Conservation (phyloP, 768 basidiomycete genomes). For the Kwoniella mangroviensis region DNA sequence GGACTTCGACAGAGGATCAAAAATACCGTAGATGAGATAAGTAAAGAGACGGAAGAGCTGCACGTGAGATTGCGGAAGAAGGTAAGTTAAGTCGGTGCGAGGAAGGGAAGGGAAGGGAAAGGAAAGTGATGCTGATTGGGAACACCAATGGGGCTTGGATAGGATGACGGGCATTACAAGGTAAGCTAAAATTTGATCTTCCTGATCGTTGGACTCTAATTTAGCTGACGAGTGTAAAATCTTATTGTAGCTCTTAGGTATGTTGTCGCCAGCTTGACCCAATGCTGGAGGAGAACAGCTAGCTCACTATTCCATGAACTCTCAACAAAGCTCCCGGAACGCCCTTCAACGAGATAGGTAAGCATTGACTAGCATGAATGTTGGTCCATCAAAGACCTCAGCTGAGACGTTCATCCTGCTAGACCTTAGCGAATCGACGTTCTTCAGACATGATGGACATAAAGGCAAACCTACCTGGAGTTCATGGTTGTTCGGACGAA, state of each 20-base stretch:
- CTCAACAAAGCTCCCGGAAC: constrained; percentile 52
- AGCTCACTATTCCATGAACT: not conserved
- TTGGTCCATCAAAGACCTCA: not conserved
- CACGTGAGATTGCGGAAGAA: constrained; percentile 44
- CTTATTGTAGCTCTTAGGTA: constrained; percentile 32
- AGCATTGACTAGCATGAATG: not conserved
- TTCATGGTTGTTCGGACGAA: constrained; percentile 51
- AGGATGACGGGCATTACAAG: constrained; percentile 44
- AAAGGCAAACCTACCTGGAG: constrained; percentile 32
- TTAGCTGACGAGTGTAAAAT: constrained; percentile 6
- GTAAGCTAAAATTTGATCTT: too few species aligned
- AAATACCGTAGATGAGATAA: constrained; percentile 23
- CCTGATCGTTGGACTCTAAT: too few species aligned
- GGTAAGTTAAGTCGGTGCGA: constrained; percentile 19
- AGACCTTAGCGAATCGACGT: constrained; percentile 46
- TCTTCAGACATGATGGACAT: constrained; percentile 35
- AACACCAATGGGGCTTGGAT: constrained; percentile 8
- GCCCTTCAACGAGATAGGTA: constrained; percentile 53
- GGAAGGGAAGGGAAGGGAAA: not conserved
- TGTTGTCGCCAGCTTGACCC: not conserved
- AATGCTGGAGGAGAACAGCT: too few species aligned
- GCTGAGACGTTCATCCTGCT: not conserved
- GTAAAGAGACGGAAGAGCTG: constrained; percentile 35
- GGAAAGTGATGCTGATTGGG: not conserved
- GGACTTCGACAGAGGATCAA: constrained; percentile 31